Percentiles rank a stretch among this genome's conserved stretches.
Evolutionary conservation across 768 basidiomycete genomes (phyloP).

Genomic region (Rossbeevera mucosa): DNA sequence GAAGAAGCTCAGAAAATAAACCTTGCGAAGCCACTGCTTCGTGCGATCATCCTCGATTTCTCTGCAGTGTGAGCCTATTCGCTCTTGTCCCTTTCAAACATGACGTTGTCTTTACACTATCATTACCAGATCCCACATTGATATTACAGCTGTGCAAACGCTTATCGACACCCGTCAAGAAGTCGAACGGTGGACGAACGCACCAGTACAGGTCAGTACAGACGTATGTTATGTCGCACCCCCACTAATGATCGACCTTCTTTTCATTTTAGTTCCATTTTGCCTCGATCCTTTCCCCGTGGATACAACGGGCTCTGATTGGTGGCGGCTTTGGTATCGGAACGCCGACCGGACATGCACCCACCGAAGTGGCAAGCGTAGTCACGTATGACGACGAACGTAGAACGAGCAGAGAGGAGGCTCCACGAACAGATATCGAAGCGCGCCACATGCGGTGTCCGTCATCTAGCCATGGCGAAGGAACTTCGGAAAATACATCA

Average conservation of each 20-base stretch:
- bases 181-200: slow-evolving; percentile 84
- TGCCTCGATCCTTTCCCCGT: slow-evolving; percentile 84
- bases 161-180: slow-evolving; percentile 84
- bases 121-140: slow-evolving; percentile 66
- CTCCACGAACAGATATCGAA: slow-evolving; percentile 30
- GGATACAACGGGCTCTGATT: slow-evolving; percentile 85
- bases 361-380: slow-evolving; percentile 70
- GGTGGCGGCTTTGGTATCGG: slow-evolving; percentile 90
- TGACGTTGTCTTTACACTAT: neutral
- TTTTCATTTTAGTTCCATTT: slow-evolving; percentile 75
- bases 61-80: slow-evolving; percentile 56
- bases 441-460: slow-evolving; percentile 22
- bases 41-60: slow-evolving; percentile 90
- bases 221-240: neutral
- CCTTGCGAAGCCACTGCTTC: slow-evolving; percentile 62
- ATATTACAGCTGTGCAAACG: slow-evolving; percentile 88
- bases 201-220: slow-evolving; percentile 57
- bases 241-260: neutral
- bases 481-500: slow-evolving; percentile 18
- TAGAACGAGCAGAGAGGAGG: slow-evolving; percentile 5
- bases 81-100: neutral
- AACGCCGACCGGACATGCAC: slow-evolving; percentile 31
- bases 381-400: slow-evolving; percentile 56
- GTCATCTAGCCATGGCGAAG: neutral
- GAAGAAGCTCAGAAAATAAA: slow-evolving; percentile 44